These are phyloP conservation scores for Phaeotremella skinneri DNA, from an alignment of 768 basidiomycete species.

Conservation along the genomic window DNA sequence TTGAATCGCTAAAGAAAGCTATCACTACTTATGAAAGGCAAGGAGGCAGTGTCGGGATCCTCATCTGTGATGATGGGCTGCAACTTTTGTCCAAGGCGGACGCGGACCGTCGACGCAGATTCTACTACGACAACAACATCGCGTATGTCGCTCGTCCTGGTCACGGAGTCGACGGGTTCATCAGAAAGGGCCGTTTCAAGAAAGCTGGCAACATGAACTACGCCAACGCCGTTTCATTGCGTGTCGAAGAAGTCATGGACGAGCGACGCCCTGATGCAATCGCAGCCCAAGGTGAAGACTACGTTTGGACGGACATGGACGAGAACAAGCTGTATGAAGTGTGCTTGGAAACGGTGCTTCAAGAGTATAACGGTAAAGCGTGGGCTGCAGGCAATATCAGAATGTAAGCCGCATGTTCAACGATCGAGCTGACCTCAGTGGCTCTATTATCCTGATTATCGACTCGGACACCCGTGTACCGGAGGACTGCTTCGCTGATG, in stretches of 20 bases:
- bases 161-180: slow-evolving; percentile 69
- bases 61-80: slow-evolving; percentile 69
- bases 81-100: slow-evolving; percentile 66
- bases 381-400: slow-evolving; percentile 68
- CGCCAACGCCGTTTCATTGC: slow-evolving; percentile 65
- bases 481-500: slow-evolving; percentile 85
- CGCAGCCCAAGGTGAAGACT: slow-evolving; percentile 16
- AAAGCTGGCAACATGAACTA: slow-evolving; percentile 85
- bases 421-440: slow-evolving; percentile 2
- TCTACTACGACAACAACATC: slow-evolving; percentile 69
- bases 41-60: slow-evolving; percentile 74
- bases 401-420: slow-evolving; percentile 46
- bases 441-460: slow-evolving; percentile 66
- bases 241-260: slow-evolving; percentile 58
- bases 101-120: slow-evolving; percentile 65
- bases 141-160: slow-evolving; percentile 79
- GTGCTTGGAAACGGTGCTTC: slow-evolving; percentile 70
- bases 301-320: slow-evolving; percentile 63
- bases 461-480: slow-evolving; percentile 79
- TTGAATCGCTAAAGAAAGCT: slow-evolving; percentile 74
- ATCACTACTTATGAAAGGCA: slow-evolving; percentile 83
- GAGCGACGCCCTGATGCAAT: slow-evolving; percentile 57
- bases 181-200: slow-evolving; percentile 85
- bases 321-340: slow-evolving; percentile 65
- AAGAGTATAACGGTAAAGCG: slow-evolving; percentile 66